Percentiles rank a stretch among this genome's conserved stretches.
Conservation (phyloP, 2,329 filamentous ascomycete species). For the Claviceps sp. region DNA sequence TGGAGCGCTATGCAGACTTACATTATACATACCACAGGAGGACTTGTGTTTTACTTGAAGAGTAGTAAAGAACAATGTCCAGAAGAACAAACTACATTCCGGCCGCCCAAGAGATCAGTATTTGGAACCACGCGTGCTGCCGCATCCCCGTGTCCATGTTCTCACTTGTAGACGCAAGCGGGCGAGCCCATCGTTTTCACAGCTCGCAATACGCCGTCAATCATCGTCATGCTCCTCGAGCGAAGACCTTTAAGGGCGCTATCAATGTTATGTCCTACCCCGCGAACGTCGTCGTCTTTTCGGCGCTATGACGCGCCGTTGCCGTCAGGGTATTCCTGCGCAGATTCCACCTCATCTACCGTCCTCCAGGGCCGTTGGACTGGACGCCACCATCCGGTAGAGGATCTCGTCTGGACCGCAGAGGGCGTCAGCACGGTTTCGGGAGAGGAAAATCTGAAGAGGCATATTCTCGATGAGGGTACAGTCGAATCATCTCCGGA, state of each 20-base stretch:
- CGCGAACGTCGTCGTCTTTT: background rate
- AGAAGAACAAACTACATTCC: no score
- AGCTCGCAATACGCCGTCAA: slow-evolving; percentile 3
- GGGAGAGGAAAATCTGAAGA: slow-evolving; percentile 16
- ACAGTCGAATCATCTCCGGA: slow-evolving; percentile 14
- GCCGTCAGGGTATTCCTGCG: slow-evolving; percentile 12
- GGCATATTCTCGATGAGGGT: slow-evolving; percentile 20
- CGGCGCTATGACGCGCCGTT: slow-evolving; percentile 6
- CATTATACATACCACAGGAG: no score
- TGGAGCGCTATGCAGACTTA: no score
- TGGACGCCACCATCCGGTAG: slow-evolving; percentile 14
- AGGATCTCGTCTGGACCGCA: slow-evolving; percentile 17
- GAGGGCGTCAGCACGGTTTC: slow-evolving; percentile 8
- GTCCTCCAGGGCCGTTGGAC: slow-evolving; percentile 17
- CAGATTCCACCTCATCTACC: slow-evolving; percentile 18
- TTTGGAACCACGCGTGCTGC: slow-evolving; percentile 13
- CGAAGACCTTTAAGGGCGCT: slow-evolving; percentile 1
- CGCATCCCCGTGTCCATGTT: slow-evolving; percentile 9
- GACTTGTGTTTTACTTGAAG: no score
- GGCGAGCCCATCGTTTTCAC: slow-evolving; percentile 5
- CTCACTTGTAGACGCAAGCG: slow-evolving; percentile 10
- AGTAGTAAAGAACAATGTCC: no score
- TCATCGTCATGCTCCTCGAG: background rate
- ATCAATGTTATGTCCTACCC: slow-evolving; percentile 1
- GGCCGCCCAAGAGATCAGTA: background rate